Evolutionary conservation across 495 filamentous ascomycete species (phyloP).

Genomic region (Parmelia sp.): DNA sequence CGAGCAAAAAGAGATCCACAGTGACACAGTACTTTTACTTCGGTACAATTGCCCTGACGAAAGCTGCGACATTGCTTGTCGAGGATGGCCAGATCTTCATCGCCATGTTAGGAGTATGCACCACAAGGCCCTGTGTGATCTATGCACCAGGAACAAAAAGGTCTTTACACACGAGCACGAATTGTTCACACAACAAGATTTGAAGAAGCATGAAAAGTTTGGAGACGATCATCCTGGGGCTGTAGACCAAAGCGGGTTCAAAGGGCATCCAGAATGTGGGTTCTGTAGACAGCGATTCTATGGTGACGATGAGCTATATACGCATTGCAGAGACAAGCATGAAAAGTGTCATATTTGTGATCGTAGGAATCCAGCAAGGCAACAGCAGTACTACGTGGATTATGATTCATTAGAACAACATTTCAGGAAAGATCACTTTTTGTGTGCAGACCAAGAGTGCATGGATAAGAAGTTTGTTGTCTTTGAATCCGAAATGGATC

Average conservation of each 20-base stretch:
- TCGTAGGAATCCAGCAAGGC: conserved; percentile 55
- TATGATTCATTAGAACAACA: conserved; percentile 79
- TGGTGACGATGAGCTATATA: conserved; percentile 88
- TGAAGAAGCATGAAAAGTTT: conserved; percentile 79
- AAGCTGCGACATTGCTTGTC: conserved; percentile 80
- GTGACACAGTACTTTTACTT: conserved; percentile 80
- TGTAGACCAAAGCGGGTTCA: conserved; percentile 90
- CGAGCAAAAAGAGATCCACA: conserved; percentile 75
- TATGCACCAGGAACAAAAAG: conserved; percentile 92
- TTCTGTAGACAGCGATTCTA: conserved; percentile 93
- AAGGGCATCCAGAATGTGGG: conserved; percentile 87
- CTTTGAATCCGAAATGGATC: conserved; percentile 86
- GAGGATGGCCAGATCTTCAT: conserved; percentile 91
- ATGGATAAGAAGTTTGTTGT: conserved; percentile 98
- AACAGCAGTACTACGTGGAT: conserved; percentile 83
- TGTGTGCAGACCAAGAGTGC: conserved; percentile 79
- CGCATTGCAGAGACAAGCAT: conserved; percentile 85
- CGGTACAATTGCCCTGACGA: conserved; percentile 90
- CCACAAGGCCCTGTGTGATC: conserved; percentile 85
- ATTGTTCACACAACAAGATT: conserved; percentile 74
- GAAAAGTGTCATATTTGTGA: conserved; percentile 96
- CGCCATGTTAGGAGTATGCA: conserved; percentile 78
- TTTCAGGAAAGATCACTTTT: conserved; percentile 80
- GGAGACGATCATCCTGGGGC: conserved; percentile 91
- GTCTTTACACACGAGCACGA: conserved; percentile 98